Base-by-base conservation (phyloP, 2,329 filamentous ascomycete genomes). In the Aaosphaeria pasadenensis region DNA sequence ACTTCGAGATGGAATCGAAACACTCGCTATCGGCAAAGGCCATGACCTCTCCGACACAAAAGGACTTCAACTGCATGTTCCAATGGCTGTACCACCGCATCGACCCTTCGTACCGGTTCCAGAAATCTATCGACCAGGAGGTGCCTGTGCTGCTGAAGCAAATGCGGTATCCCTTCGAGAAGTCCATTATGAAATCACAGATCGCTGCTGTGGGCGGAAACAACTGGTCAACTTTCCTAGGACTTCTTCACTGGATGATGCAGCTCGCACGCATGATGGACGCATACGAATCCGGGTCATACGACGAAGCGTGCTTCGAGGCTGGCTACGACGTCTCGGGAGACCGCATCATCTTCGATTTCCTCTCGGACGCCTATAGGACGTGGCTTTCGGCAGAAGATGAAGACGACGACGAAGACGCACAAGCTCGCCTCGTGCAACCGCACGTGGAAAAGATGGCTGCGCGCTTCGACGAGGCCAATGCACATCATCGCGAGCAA, bases 241-340 rank as follows among this genome's bases (percentile, higher is more conserved):
- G 91, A 0, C 77, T 99, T 67, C 78, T 99, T 44, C 91, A 99
- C 73, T 99, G 94, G 94, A 92, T 99, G 85, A 96, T 99, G 92
- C 91, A 97, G 71, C 77, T 99, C 44, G 89, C 90, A 4, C 86
- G 92, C 58, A 95, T 97, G 86, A 83, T 97, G 64, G 91, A 97
- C 53, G 82, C 88, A 24, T 97, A 91, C 64, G 77, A 83, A 1
- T 71, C 76, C 46, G 87, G 91, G 49, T 84, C 84, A 42, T 99
- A 96, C 68, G 91, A 96, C 57, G 88, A 96, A 45, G 91, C 91
- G 1, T 96, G 91, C 66, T 80, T 87, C 39, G 92, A 96, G 60
- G 86, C 84, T 30, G 94, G 92, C 1, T 83, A 94, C 41, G 94
- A 99, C 69, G 85, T 97, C 30, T 85, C 80, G 7, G 89, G 89